These are phyloP conservation scores for Cystobasidiopsis lactophilus DNA, from an alignment of 768 basidiomycete genomes.

Conservation along the genomic window DNA sequence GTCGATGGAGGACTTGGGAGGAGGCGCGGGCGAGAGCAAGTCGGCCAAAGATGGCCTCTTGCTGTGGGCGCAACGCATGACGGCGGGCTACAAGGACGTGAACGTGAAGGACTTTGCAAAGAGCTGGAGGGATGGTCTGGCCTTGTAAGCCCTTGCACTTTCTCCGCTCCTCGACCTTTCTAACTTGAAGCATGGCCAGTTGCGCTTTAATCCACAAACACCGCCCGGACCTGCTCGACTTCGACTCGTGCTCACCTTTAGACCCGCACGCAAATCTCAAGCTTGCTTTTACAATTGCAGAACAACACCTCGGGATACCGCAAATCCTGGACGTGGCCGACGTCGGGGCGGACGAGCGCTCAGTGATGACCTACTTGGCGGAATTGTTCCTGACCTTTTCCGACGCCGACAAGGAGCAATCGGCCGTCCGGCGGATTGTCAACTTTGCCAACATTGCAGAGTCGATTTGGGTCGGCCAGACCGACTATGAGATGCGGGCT, in stretches of 20 bases:
- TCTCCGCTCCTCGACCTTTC: constrained; percentile 5
- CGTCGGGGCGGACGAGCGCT: constrained; percentile 78
- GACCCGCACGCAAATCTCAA: constrained; percentile 64
- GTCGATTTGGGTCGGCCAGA: constrained; percentile 62
- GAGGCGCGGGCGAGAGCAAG: constrained; percentile 75
- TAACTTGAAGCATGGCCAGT: constrained; percentile 28
- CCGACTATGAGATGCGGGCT: constrained; percentile 80
- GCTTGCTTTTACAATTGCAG: constrained; percentile 69
- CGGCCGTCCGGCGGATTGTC: constrained; percentile 73
- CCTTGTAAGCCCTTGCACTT: constrained; percentile 40
- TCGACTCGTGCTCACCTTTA: constrained; percentile 60
- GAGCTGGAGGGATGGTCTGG: constrained; percentile 87
- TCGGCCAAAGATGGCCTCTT: constrained; percentile 92
- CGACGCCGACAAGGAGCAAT: constrained; percentile 67
- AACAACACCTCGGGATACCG: constrained; percentile 78
- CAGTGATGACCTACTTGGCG: constrained; percentile 95
- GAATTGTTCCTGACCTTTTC: constrained; percentile 87
- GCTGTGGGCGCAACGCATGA: constrained; percentile 96
- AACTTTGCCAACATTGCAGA: constrained; percentile 93
- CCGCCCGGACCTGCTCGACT: constrained; percentile 85
- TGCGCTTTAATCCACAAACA: constrained; percentile 95
- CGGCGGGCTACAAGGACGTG: constrained; percentile 63
- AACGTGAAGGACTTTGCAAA: constrained; percentile 78
- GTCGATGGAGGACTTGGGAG: no score
- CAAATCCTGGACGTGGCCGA: constrained; percentile 93